These are phyloP conservation scores for Backusella sp. DNA, from an alignment of 192 early-diverging fungal species.

Conservation along the genomic window DNA sequence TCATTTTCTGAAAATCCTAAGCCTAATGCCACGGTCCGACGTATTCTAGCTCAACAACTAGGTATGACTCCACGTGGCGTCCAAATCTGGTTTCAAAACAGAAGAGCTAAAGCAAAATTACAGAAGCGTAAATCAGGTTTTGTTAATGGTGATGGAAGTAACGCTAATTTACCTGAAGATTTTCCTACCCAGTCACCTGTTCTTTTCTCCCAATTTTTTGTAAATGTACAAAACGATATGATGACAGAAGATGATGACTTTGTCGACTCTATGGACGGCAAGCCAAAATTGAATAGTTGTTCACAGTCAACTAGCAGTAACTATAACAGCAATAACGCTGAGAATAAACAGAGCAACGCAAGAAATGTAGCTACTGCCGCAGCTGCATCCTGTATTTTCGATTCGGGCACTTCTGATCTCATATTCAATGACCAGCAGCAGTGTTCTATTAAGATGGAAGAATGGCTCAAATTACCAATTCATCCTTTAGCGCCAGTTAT, in stretches of 20 bases:
- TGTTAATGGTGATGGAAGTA: not conserved
- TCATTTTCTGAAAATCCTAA: slow-evolving; percentile 63
- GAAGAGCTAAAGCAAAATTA: slow-evolving; percentile 83
- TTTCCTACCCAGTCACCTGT: not conserved
- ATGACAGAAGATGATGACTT: not conserved
- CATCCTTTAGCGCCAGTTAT: slow-evolving; percentile 11
- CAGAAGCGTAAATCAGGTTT: slow-evolving; percentile 36
- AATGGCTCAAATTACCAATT: slow-evolving; percentile 13
- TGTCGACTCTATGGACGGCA: not conserved
- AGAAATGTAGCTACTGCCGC: not conserved
- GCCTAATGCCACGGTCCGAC: slow-evolving; percentile 63
- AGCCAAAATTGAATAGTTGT: not conserved
- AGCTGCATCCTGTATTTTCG: slow-evolving; percentile 11
- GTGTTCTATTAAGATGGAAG: not conserved
- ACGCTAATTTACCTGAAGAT: not conserved
- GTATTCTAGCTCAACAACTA: slow-evolving; percentile 59
- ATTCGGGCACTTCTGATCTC: not conserved
- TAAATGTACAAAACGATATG: slow-evolving; percentile 3
- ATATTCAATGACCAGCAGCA: not conserved
- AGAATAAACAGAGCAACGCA: slow-evolving; percentile 7
- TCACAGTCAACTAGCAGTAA: not conserved
- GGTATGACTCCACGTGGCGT: slow-evolving; percentile 70
- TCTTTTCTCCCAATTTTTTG: slow-evolving; percentile 20
- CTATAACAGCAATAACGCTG: not conserved
- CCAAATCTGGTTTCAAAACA: slow-evolving; percentile 90